phyloP scores from a whole-genome alignment of 116 monocot genomes.

The Trichopus zeylanicus region DNA sequence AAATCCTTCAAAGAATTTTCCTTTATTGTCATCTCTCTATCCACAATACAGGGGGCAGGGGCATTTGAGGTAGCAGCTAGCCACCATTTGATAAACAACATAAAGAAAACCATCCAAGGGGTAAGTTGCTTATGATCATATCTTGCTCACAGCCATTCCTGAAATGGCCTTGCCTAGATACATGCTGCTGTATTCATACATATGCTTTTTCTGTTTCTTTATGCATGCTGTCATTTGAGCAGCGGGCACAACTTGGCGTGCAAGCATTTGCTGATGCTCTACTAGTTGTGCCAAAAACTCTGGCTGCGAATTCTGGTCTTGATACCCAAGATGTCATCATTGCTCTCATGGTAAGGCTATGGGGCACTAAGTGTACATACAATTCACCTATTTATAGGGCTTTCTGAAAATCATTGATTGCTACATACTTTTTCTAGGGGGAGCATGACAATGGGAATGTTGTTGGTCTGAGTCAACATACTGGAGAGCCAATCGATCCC shows the following conservation, averaged over 20 bases:
- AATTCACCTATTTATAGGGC: background rate
- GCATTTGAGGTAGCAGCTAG: slow-evolving; percentile 98
- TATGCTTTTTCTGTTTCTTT: no score
- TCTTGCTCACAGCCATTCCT: no score
- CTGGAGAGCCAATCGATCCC: slow-evolving; percentile 84
- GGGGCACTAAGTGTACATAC: no score
- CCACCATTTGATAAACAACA: slow-evolving; percentile 80
- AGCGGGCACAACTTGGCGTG: slow-evolving; percentile 98
- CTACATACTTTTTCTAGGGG: slow-evolving; percentile 29
- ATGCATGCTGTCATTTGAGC: no score
- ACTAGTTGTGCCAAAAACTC: slow-evolving; percentile 91
- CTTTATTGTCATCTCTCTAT: background rate
- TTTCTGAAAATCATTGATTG: background rate
- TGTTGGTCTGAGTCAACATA: slow-evolving; percentile 81
- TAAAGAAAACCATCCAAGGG: slow-evolving; percentile 96
- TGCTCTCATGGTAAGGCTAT: slow-evolving; percentile 55
- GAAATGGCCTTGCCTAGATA: background rate
- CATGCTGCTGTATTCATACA: background rate
- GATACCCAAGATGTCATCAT: slow-evolving; percentile 96
- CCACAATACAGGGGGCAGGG: slow-evolving; percentile 67
- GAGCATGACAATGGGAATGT: slow-evolving; percentile 86
- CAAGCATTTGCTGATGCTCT: slow-evolving; percentile 99
- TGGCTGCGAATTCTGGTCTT: slow-evolving; percentile 95
- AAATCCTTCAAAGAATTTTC: no score
- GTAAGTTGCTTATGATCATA: slow-evolving; percentile 24